phyloP scores from a whole-genome alignment of 306 rosid species.

The Casuarina equisetifolia region DNA sequence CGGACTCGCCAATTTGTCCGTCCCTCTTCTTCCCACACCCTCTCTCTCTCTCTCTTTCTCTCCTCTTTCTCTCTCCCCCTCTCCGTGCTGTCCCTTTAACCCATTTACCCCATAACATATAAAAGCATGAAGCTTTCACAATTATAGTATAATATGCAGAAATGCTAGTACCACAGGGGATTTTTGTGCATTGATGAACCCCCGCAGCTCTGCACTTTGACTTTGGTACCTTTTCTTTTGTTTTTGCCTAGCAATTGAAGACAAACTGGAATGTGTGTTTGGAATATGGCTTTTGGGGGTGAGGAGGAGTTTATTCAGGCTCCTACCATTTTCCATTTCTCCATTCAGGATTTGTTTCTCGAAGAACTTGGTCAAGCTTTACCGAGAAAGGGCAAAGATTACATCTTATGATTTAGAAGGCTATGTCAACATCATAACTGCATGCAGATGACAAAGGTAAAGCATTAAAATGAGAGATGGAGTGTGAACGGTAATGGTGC shows the following conservation, averaged over 20 bases:
- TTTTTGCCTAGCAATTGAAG: too few species aligned
- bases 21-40: neutral
- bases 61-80: neutral
- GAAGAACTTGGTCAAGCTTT: too few species aligned
- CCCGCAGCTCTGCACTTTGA: neutral
- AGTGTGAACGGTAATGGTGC: neutral
- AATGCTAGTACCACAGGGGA: neutral
- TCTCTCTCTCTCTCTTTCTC: neutral
- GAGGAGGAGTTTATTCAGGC: too few species aligned
- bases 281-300: too few species aligned
- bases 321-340: too few species aligned
- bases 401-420: too few species aligned
- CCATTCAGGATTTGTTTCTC: too few species aligned
- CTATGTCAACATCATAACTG: neutral
- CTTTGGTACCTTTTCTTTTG: neutral
- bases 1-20: constrained; percentile 48
- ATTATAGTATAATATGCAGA: neutral
- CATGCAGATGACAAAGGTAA: neutral
- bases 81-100: neutral
- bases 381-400: too few species aligned
- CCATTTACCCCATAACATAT: neutral
- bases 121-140: neutral
- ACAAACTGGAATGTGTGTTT: too few species aligned
- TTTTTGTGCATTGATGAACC: neutral
- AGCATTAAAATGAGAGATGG: neutral